These are phyloP conservation scores for Botrytis byssoidea DNA, from an alignment of 2,329 filamentous ascomycete genomes.

Conservation along the genomic window DNA sequence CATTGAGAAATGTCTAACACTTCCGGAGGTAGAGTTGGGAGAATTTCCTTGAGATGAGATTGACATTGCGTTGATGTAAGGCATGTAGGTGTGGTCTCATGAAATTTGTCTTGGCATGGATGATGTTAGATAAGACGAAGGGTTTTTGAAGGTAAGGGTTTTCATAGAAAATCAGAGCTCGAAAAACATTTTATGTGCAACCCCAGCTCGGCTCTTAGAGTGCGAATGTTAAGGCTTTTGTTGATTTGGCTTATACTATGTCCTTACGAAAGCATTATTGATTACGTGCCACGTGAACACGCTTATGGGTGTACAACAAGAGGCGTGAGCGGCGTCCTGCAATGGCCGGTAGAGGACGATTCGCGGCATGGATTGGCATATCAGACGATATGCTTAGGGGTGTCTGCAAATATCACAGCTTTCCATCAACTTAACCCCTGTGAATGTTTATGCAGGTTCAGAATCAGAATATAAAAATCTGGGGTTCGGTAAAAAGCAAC, in stretches of 20 bases:
- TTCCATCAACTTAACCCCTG: conserved; percentile 26
- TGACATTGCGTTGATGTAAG: conserved; percentile 34
- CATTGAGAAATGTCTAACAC: conserved; percentile 35
- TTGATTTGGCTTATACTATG: conserved; percentile 30
- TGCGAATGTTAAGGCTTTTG: conserved; percentile 20
- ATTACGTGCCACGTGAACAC: conserved; percentile 30
- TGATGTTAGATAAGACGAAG: neutral
- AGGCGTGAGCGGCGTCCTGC: conserved; percentile 9
- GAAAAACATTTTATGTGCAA: conserved; percentile 16
- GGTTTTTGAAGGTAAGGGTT: neutral
- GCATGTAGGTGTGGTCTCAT: conserved; percentile 26
- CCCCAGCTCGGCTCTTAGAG: conserved; percentile 15
- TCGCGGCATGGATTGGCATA: conserved; percentile 28
- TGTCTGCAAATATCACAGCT: conserved; percentile 22
- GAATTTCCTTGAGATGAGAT: conserved; percentile 37
- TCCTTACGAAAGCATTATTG: conserved; percentile 25
- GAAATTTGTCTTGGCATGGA: neutral
- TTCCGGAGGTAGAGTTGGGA: conserved; percentile 32
- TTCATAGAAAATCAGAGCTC: neutral
- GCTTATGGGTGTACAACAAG: conserved; percentile 10
- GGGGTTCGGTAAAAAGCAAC: conserved; percentile 36
- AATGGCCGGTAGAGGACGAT: neutral
- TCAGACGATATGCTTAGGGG: conserved; percentile 33
- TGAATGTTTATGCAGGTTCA: conserved; percentile 36
- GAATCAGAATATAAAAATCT: conserved; percentile 30